Base-by-base conservation (phyloP, 495 filamentous ascomycete species). In the Aspergillus biplanus region DNA sequence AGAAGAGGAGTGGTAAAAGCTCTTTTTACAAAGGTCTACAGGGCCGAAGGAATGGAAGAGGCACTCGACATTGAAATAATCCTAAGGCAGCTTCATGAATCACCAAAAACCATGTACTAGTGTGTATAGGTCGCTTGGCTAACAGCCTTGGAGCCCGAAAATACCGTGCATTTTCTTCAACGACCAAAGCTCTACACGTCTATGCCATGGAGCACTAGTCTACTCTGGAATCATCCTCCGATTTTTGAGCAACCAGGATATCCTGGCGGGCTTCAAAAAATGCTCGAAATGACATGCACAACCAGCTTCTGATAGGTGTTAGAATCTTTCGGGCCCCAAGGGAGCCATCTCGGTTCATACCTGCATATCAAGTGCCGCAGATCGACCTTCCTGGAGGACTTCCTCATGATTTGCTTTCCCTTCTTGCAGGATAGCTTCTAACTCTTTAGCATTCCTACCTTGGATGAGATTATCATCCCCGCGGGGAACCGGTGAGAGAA, bases 401-500 rank as follows among this genome's bases (percentile, higher is more conserved):
- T 93, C 90, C 67, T 86, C 81, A 71, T 93, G 90, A 65, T 82
- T 86, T 7, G 90, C 89, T 69, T 84, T 90, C 2, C 90, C 90
- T 59, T 85, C 69, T 59, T 85, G 79, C 59, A 91, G 68, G 50
- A 85, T 79, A 35, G 76, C 77, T 31, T 78, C 81, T 33, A 93
- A 69, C 61, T 88, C 84, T 35, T 73, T 69, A 46, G 69, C 75
- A 52, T 66, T 74, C 65, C 75, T 72, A 4, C 65, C 72, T 48
- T 82, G 74, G 33, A 86, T 62, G 16, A 72, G 49, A 33, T 71
- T n/a, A 12, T 83, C 79, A 68, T 92, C 85, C 11, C 90, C 90
- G 37, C 84, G 78, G 27, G 87, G 82, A 0, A 82, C 86, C 5
- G 87, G 79, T 52, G 88, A 84, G 39, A 91, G 71, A 8, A 92